Base-by-base conservation (phyloP, 306 rosid genomes). In the Dalbergia oliveri region DNA sequence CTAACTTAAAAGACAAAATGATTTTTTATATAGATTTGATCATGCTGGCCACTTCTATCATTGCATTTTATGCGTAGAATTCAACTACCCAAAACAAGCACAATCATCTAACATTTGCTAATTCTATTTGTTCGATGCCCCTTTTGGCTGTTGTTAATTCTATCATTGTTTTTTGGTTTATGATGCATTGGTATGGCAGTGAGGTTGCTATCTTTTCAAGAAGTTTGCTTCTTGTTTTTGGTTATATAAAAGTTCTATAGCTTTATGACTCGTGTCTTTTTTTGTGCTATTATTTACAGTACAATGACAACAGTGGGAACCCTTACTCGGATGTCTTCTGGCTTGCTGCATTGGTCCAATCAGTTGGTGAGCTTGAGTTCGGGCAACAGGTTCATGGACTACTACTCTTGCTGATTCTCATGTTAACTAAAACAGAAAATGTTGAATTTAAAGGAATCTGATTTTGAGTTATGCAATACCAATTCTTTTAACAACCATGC, bases 271-370 rank as follows among this genome's bases (percentile, higher is more conserved):
- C 23, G 44, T 71, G 53, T 37, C 44, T 69, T 78, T 81, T 6
- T 74, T 19, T 83, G 44, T 83, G 49, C 18, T 80, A 61, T 81
- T 70, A 60, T 77, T 72, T 82, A 66, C 90, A 95, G 99, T 95
- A 95, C 80, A 95, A 95, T 65, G 98, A 95, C 89, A 95, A 95
- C 88, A 93, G 83, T 39, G 98, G 98, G 58, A 95, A 93, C 82
- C 92, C 92, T 23, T 95, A 88, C 88, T 95, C 99, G 21, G 99
- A 95, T 79, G 97, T 89, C 68, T 95, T 91, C 88, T 95, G 99
- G 99, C 97, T 95, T 83, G 92, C 95, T 88, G 91, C 97, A 58
- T 68, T 93, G 81, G 90, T 93, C 83, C 97, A 93, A 86, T 91
- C 99, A 15, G 89, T 91, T 56, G 99, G 99, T 11, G 94, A 91